These are phyloP conservation scores for Blastobotrys chiropterorum DNA, from an alignment of 805 yeast species.

Conservation along the genomic window DNA sequence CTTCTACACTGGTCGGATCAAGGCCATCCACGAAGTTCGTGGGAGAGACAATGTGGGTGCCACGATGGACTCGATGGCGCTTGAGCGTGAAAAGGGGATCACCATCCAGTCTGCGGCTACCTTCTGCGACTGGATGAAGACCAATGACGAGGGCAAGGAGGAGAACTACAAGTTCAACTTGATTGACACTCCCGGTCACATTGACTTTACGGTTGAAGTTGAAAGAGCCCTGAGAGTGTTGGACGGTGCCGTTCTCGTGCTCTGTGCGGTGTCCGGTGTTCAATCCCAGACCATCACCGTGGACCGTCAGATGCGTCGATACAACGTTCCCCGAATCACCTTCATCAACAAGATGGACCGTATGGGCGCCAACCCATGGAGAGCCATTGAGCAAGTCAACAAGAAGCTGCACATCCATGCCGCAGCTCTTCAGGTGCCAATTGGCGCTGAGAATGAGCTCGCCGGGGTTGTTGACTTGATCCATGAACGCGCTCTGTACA, in stretches of 20 bases:
- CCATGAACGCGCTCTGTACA: conserved; percentile 78
- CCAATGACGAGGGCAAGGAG: conserved; percentile 35
- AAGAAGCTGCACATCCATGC: conserved; percentile 84
- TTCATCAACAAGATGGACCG: conserved; percentile 98
- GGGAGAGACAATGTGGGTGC: conserved; percentile 98
- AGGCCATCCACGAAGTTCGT: conserved; percentile 91
- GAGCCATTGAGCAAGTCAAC: conserved; percentile 87
- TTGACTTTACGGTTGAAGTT: conserved; percentile 97
- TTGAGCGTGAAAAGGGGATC: conserved; percentile 97
- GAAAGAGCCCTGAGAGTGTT: conserved; percentile 97
- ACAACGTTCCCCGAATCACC: conserved; percentile 93
- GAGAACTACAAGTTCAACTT: conserved; percentile 79
- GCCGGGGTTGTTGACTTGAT: conserved; percentile 89
- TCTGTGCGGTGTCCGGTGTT: conserved; percentile 97
- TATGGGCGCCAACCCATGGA: conserved; percentile 98
- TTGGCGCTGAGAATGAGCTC: conserved; percentile 83
- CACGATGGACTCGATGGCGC: conserved; percentile 98
- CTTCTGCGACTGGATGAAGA: conserved; percentile 82
- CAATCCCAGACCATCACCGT: conserved; percentile 98
- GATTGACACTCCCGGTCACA: conserved; percentile 98
- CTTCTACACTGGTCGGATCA: conserved; percentile 93
- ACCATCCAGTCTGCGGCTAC: conserved; percentile 99
- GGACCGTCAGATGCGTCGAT: conserved; percentile 97
- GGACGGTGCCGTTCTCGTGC: conserved; percentile 97
- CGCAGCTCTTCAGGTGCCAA: conserved; percentile 97